phyloP scores from a whole-genome alignment of 192 early-diverging fungal genomes.

The Backusella morwellensis region DNA sequence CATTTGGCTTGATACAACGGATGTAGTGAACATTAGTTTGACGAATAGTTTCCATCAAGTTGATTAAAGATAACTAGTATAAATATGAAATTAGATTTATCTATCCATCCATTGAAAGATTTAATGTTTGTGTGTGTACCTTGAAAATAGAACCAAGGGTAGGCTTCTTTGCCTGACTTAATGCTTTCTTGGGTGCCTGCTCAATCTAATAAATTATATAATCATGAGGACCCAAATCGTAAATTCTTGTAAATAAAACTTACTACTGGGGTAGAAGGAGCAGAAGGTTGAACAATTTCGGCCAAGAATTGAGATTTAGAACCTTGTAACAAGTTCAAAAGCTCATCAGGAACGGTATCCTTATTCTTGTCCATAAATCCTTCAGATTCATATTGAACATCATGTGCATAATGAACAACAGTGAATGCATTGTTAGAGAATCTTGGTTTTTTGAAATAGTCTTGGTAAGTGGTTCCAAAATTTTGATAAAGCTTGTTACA shows the following conservation, averaged over 20 bases:
- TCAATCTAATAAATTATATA: constrained; percentile 9
- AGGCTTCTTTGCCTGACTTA: constrained; percentile 67
- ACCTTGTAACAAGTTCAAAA: constrained; percentile 75
- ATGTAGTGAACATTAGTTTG: constrained; percentile 95
- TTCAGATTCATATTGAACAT: constrained; percentile 92
- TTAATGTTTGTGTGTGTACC: background rate
- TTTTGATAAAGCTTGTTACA: constrained; percentile 89
- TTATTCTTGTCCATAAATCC: constrained; percentile 99
- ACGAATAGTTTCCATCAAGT: constrained; percentile 93
- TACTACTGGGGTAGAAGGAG: constrained; percentile 41
- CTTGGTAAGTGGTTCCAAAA: constrained; percentile 67
- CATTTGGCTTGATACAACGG: constrained; percentile 99
- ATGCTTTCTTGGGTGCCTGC: constrained; percentile 40
- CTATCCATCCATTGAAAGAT: background rate
- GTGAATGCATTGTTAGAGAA: constrained; percentile 89
- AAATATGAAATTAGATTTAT: background rate
- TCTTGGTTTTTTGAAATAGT: constrained; percentile 89
- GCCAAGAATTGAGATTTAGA: constrained; percentile 78
- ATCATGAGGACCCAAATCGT: background rate
- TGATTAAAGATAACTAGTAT: constrained; percentile 69
- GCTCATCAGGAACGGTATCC: constrained; percentile 97
- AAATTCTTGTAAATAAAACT: background rate
- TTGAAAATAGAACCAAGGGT: constrained; percentile 97
- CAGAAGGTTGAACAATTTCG: constrained; percentile 65
- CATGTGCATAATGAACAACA: constrained; percentile 94